These are phyloP conservation scores for Pseudomonodictys pantanalensis DNA, from an alignment of 495 filamentous ascomycete species.

Conservation along the genomic window DNA sequence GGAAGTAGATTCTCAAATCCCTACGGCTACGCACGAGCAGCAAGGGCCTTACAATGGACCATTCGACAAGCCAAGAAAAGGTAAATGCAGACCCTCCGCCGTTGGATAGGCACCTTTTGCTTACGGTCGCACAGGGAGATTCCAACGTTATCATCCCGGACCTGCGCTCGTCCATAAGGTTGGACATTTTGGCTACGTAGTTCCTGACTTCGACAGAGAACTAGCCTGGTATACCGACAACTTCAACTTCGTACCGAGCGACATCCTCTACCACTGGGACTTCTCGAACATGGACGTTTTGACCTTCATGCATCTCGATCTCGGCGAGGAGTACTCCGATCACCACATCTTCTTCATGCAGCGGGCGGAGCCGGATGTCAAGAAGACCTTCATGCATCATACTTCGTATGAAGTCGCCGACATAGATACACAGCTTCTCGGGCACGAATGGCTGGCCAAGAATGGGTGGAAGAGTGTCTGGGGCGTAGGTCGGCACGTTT, in stretches of 20 bases:
- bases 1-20: too few relatives aligned
- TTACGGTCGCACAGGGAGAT: not conserved
- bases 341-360: slow-evolving; percentile 68
- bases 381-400: slow-evolving; percentile 63
- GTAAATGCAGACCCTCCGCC: too few relatives aligned
- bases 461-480: slow-evolving; percentile 64
- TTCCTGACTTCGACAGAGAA: slow-evolving; percentile 54
- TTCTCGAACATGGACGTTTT: slow-evolving; percentile 47
- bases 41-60: not conserved
- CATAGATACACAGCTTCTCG: slow-evolving; percentile 68
- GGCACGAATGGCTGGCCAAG: slow-evolving; percentile 64
- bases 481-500: slow-evolving; percentile 66
- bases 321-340: slow-evolving; percentile 58
- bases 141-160: slow-evolving; percentile 45
- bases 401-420: slow-evolving; percentile 70
- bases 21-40: not conserved
- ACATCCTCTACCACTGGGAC: slow-evolving; percentile 44
- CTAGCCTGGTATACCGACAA: slow-evolving; percentile 60
- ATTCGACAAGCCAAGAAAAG: not conserved
- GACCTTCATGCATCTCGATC: slow-evolving; percentile 62
- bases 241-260: slow-evolving; percentile 63
- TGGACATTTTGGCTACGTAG: slow-evolving; percentile 65
- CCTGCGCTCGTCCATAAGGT: slow-evolving; percentile 69
- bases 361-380: slow-evolving; percentile 36
- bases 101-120: too few relatives aligned